Percentiles rank a stretch among this genome's conserved stretches.
Evolutionary conservation across 345 rosid species (phyloP).

Genomic region (Cochlearia excelsa): DNA sequence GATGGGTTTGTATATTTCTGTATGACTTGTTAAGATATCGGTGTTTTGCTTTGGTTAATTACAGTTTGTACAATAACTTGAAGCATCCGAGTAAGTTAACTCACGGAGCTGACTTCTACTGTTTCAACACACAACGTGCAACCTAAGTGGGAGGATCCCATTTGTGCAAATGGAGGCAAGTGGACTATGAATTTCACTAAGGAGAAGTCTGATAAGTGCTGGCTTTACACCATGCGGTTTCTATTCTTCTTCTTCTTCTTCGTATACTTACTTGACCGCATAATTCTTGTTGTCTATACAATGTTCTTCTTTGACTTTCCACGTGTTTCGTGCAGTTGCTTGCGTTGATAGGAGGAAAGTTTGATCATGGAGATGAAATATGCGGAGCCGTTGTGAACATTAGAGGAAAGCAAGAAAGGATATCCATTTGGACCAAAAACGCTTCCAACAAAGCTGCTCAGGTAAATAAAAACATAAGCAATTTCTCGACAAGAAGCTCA

Average conservation of each 20-base stretch:
- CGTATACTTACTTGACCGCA: not conserved
- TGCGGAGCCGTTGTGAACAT: conserved; percentile 90
- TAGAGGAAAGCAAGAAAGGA: conserved; percentile 60
- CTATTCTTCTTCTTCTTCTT: not conserved
- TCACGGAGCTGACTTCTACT: conserved; percentile 62
- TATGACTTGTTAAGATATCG: not conserved
- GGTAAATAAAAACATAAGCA: conserved; percentile 37
- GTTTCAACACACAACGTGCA: conserved; percentile 83
- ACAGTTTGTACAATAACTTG: conserved; percentile 77
- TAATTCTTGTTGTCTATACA: not conserved
- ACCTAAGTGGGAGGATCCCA: conserved; percentile 98
- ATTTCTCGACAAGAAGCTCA: not conserved
- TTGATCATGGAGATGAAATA: conserved; percentile 88
- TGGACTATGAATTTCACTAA: conserved; percentile 59
- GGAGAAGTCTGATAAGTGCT: conserved; percentile 65
- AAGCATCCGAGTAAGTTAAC: conserved; percentile 69
- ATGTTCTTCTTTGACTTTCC: not conserved
- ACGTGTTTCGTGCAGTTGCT: conserved; percentile 40
- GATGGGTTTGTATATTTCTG: not conserved
- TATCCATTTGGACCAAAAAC: conserved; percentile 88
- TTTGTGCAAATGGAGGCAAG: conserved; percentile 91
- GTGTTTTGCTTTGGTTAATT: not conserved
- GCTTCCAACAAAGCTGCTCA: conserved; percentile 84
- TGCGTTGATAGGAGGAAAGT: conserved; percentile 95
- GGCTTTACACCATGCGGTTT: conserved; percentile 71